phyloP scores from a whole-genome alignment of 139 green algal genomes.

The Chlorella sp. region DNA sequence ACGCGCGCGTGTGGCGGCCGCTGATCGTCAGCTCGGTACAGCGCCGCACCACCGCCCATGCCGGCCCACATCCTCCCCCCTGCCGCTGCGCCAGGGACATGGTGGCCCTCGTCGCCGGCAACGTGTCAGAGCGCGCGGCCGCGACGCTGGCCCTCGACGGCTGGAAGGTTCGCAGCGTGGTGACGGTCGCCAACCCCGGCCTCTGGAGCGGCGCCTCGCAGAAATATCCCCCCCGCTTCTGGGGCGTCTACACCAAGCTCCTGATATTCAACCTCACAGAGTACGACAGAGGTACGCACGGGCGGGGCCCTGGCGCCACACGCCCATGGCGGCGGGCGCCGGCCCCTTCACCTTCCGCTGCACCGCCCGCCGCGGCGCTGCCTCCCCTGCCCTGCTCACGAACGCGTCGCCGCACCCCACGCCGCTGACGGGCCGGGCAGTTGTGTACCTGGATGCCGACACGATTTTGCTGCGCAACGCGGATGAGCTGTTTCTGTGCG shows the following conservation, averaged over 20 bases:
- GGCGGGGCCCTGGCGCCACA: too few relatives aligned
- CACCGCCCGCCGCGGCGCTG: neutral
- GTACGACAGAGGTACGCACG: constrained; percentile 57
- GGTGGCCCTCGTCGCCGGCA: constrained; percentile 49
- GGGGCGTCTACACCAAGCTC: constrained; percentile 82
- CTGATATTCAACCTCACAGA: constrained; percentile 69
- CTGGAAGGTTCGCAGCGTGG: constrained; percentile 53
- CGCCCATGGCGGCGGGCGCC: too few relatives aligned
- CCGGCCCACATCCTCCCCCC: neutral
- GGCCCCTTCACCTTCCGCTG: too few relatives aligned
- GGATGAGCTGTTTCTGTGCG: constrained; percentile 72
- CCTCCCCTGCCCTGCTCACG: neutral
- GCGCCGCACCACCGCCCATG: too few relatives aligned
- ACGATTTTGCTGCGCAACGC: constrained; percentile 62
- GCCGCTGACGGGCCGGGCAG: constrained; percentile 12
- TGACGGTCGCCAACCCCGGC: constrained; percentile 58
- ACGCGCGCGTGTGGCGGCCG: too few relatives aligned
- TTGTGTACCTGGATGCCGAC: constrained; percentile 81
- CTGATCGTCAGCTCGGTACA: too few relatives aligned
- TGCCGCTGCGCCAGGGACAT: constrained; percentile 42
- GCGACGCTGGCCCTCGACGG: constrained; percentile 50
- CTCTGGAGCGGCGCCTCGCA: constrained; percentile 12
- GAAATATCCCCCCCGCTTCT: constrained; percentile 60
- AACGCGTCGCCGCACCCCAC: neutral
- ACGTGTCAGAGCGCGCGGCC: constrained; percentile 29